These are phyloP conservation scores for Penicillium sp. DNA, from an alignment of 2,329 filamentous ascomycete species.

Conservation along the genomic window DNA sequence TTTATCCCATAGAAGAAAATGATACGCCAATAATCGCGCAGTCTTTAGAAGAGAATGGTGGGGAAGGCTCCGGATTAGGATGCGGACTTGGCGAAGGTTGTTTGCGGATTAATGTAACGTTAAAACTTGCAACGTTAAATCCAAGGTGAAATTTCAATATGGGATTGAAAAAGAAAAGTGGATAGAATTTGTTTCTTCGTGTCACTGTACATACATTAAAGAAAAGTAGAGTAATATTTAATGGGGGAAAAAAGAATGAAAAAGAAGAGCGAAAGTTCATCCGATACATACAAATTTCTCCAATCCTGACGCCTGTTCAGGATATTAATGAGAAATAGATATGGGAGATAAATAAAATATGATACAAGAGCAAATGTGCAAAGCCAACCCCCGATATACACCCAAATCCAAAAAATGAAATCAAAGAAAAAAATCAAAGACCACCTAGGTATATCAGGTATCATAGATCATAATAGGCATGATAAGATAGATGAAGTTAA, in stretches of 20 bases:
- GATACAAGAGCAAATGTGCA: slow-evolving; percentile 9
- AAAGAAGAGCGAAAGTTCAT: slow-evolving; percentile 4
- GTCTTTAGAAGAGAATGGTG: background rate
- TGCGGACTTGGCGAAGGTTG: background rate
- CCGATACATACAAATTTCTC: background rate
- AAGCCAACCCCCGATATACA: slow-evolving; percentile 2
- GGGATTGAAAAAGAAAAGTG: background rate
- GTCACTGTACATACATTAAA: slow-evolving; percentile 3
- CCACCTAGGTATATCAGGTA: slow-evolving; percentile 13
- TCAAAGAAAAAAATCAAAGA: background rate
- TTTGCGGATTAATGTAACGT: slow-evolving; percentile 3
- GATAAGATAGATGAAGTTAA: slow-evolving; percentile 18
- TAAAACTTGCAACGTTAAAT: background rate
- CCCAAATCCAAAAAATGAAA: background rate
- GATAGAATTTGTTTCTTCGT: background rate
- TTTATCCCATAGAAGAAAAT: background rate
- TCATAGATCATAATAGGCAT: slow-evolving; percentile 13
- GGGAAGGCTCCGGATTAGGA: background rate
- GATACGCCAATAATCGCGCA: background rate
- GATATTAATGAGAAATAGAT: slow-evolving; percentile 2
- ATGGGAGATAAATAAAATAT: background rate
- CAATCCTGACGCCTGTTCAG: background rate
- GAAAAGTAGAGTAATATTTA: slow-evolving; percentile 14
- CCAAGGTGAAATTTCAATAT: background rate
- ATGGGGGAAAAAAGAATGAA: background rate